A percentile compares a stretch with the other conserved stretches of the same genome.
These are phyloP conservation scores for Wickerhamiella domercqiae DNA, from an alignment of 805 yeast species.

Conservation along the genomic window DNA sequence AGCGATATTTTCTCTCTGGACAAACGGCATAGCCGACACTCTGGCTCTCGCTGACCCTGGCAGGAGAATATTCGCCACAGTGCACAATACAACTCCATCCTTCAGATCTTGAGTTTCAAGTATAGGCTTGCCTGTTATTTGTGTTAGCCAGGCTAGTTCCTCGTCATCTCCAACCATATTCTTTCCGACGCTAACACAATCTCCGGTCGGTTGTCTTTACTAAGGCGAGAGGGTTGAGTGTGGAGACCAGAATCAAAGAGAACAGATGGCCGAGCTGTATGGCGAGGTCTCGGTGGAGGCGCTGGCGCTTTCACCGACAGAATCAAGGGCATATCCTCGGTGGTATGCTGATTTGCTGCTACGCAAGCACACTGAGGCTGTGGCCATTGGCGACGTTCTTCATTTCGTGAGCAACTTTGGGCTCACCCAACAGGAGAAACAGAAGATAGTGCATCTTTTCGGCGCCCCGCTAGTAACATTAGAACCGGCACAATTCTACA, in stretches of 20 bases:
- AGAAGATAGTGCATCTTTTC: conserved; percentile 22
- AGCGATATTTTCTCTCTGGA: conserved; percentile 28
- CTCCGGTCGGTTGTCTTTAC: background rate
- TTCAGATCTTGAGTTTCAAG: background rate
- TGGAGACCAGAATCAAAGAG: too few species aligned
- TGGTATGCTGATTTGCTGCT: conserved; percentile 84
- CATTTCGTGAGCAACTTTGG: conserved; percentile 65
- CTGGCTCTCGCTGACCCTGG: background rate
- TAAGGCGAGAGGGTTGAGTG: too few species aligned
- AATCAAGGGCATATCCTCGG: conserved; percentile 69
- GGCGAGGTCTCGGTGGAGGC: conserved; percentile 21
- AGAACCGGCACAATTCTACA: conserved; percentile 84
- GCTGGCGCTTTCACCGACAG: conserved; percentile 56
- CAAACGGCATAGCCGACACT: background rate
- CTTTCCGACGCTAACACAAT: too few species aligned
- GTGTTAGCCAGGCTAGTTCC: background rate
- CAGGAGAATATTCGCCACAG: background rate
- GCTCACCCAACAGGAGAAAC: conserved; percentile 36
- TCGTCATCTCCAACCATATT: too few species aligned
- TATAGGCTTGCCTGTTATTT: background rate
- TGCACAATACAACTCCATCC: background rate
- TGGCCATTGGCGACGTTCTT: conserved; percentile 64
- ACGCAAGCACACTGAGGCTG: conserved; percentile 46
- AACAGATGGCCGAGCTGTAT: too few species aligned
- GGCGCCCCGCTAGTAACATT: conserved; percentile 33